Conservation (phyloP, 2,329 filamentous ascomycete species). For the Fusarium haematococcum region DNA sequence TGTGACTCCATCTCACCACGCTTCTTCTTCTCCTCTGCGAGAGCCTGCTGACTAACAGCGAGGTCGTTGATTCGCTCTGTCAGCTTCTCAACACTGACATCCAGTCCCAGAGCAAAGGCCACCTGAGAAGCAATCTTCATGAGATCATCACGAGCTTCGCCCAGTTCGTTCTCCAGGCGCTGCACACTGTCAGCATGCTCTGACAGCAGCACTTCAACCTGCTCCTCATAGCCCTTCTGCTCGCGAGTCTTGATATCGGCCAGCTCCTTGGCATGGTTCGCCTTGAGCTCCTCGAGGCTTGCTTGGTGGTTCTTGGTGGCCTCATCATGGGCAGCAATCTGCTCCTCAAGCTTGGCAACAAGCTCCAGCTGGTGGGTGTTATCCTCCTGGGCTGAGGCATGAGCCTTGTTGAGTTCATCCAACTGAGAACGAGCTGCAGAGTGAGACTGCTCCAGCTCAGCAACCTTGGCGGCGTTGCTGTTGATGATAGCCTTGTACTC, state of each 20-base stretch:
- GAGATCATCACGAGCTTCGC: slow-evolving; percentile 74
- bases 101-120: slow-evolving; percentile 68
- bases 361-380: slow-evolving; percentile 60
- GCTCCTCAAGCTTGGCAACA: slow-evolving; percentile 65
- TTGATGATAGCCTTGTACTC: slow-evolving; percentile 82
- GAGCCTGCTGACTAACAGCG: slow-evolving; percentile 68
- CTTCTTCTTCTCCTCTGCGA: slow-evolving; percentile 70
- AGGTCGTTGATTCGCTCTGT: slow-evolving; percentile 70
- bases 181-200: slow-evolving; percentile 69
- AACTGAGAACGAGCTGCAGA: slow-evolving; percentile 74
- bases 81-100: slow-evolving; percentile 76
- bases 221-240: slow-evolving; percentile 67
- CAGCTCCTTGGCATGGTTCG: slow-evolving; percentile 63
- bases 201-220: slow-evolving; percentile 68
- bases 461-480: slow-evolving; percentile 75
- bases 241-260: slow-evolving; percentile 61
- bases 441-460: slow-evolving; percentile 80
- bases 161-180: slow-evolving; percentile 71
- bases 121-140: slow-evolving; percentile 74
- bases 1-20: slow-evolving; percentile 66
- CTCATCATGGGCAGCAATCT: slow-evolving; percentile 70
- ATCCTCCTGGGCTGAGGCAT: slow-evolving; percentile 63
- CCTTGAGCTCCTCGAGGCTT: slow-evolving; percentile 61
- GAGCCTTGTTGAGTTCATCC: slow-evolving; percentile 71
- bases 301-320: slow-evolving; percentile 67